Base-by-base conservation (phyloP, 106 monocot species). In the Dioscorea zingiberensis region DNA sequence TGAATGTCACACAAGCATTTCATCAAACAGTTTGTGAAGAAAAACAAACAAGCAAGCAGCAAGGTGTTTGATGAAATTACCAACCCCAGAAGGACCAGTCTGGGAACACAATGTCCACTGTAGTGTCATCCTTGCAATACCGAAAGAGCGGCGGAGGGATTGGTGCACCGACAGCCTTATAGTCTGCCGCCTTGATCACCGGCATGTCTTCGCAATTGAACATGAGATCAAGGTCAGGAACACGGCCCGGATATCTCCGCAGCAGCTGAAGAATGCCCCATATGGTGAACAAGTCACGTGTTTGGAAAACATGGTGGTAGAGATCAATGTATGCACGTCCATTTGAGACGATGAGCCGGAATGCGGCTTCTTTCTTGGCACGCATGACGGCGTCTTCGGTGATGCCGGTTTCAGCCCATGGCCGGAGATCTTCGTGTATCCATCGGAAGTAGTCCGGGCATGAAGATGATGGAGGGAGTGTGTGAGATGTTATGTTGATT, bases 81-180 rank as follows among this genome's bases (percentile, higher is more conserved):
- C 87, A 87, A 28, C 87, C 87, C 87, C 87, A 87, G 70, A 87
- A 87, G 29, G 87, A 87, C 87, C 87, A 87, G 55, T 87, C 87
- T 2, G 87, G 87, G 71, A 87, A 87, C 25, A 80, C 76, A 22
- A 87, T 76, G 55, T 87, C 87, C 7, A 80, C 49, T 0, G 87
- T 80, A 9, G 26, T 1, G n/a, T 83, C 80, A n/a, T 83, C 77
- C 65, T 76, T 79, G 66, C 87, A 87, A 59, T 80, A 87, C 38
- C 76, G 76, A 55, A 87, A 87, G 22, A 87, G 53, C 44, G 87
- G 83, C 19, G 78, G 83, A 18, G 79, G 66, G 8, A 69, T 44
- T 9, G 26, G 19, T 21, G 28, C 29, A 18, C 9, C 18, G 2
- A 11, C 13, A n/a, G 2, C 16, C 5, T 16, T 7, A 14, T 76